phyloP scores from a whole-genome alignment of 805 yeast genomes.

The Ogataea kodamae region DNA sequence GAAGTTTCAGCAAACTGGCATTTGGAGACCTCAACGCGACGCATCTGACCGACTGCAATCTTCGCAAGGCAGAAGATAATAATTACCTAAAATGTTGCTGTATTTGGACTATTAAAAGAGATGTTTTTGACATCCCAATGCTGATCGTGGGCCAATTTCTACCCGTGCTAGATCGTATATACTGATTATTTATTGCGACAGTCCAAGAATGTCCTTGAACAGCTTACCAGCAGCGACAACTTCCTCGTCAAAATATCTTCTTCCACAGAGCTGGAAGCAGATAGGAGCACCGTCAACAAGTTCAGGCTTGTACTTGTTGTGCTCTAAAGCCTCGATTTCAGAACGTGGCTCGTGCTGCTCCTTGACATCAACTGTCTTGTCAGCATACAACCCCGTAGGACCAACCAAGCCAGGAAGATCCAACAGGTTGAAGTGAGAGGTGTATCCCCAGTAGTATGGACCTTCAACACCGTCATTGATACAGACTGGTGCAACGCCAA shows the following conservation, averaged over 20 bases:
- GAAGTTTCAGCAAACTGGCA: slow-evolving; percentile 66
- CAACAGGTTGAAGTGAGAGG: slow-evolving; percentile 66
- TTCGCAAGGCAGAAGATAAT: slow-evolving; percentile 36
- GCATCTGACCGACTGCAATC: slow-evolving; percentile 48
- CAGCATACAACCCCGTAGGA: slow-evolving; percentile 61
- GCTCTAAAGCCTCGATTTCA: slow-evolving; percentile 46
- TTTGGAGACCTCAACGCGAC: slow-evolving; percentile 61
- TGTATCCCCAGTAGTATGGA: slow-evolving; percentile 77
- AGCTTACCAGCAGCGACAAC: slow-evolving; percentile 40
- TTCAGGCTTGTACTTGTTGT: slow-evolving; percentile 44
- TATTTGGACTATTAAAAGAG: slow-evolving; percentile 83
- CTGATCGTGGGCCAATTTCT: slow-evolving; percentile 76
- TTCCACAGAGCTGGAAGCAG: slow-evolving; percentile 49
- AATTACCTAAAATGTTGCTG: slow-evolving; percentile 59
- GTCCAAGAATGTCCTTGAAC: slow-evolving; percentile 25
- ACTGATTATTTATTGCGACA: slow-evolving; percentile 10
- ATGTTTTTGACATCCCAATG: slow-evolving; percentile 82
- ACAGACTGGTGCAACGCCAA: slow-evolving; percentile 68
- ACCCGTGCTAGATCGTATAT: slow-evolving; percentile 47
- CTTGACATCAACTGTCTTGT: slow-evolving; percentile 46
- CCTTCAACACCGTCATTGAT: slow-evolving; percentile 40
- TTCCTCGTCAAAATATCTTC: slow-evolving; percentile 56
- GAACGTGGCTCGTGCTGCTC: slow-evolving; percentile 43
- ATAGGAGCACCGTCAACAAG: slow-evolving; percentile 52
- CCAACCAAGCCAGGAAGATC: slow-evolving; percentile 66